Evolutionary conservation across 257 asterid species (phyloP), one percentile per base, ranked within the genome.

Genomic region (Nicotiana benthamiana): DNA sequence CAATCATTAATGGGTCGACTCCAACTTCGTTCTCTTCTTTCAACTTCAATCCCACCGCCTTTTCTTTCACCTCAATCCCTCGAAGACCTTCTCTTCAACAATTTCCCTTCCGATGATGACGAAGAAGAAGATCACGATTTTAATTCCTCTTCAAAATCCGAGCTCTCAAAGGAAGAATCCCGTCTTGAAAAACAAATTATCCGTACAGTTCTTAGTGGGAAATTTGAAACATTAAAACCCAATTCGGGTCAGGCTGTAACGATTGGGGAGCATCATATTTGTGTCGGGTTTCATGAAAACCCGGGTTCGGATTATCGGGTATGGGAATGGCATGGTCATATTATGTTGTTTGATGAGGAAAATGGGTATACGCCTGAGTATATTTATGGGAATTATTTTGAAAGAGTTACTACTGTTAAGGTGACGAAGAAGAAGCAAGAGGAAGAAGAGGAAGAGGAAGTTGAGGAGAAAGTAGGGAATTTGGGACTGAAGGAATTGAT

Each of bases 311-410:
- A 90, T 86, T 91, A 90, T 75, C 91, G 98, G 26, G 98, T 92
- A 1, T 92, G 99, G 97, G 99, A 96, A 87, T 96, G 98, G 98
- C 99, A 94, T 72, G 98, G 98, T 0, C 97, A 94, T 84, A 85
- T 94, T 9, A 91, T 94, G 99, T 51, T 94, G 89, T 92, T 92
- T 81, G 97, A 94, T 83, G 99, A 94, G 77, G 97, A 92, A 85
- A 88, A 92, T 80, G 99, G 97, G 9, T 96, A 91, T 81, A 85
- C 90, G 0, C 95, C 97, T 9, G 99, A 96, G 88, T 93, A 96
- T 83, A 91, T 92, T 24, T 96, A 94, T 53, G 99, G 98, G 79
- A 96, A 96, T 84, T 92, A 96, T 79, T 96, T 94, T 70, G 97
- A 94, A 89, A 89, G 93, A 85, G 51, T 91, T 22, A 87, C 77